Evolutionary conservation across 768 basidiomycete genomes (phyloP).

Genomic region (Pisolithus albus): DNA sequence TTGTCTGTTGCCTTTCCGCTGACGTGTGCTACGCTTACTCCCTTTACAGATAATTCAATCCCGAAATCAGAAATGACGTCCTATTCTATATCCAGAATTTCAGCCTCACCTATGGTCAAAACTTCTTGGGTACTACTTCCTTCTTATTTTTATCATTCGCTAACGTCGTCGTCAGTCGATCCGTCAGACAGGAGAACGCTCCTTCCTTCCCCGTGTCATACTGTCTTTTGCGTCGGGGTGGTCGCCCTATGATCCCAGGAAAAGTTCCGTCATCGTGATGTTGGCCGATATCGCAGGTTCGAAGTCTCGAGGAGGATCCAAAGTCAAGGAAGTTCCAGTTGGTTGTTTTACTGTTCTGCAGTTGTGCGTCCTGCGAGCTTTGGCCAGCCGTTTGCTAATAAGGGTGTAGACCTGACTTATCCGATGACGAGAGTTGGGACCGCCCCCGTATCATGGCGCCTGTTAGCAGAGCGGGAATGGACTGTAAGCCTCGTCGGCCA

Average conservation of each 20-base stretch:
- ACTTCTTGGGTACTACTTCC: constrained; percentile 34
- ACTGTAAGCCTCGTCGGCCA: constrained; percentile 34
- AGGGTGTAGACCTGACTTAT: constrained; percentile 43
- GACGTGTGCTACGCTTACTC: constrained; percentile 29
- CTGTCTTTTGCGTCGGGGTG: constrained; percentile 37
- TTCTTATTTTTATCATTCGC: constrained; percentile 2
- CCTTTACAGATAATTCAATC: constrained; percentile 31
- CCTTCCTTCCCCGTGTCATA: constrained; percentile 40
- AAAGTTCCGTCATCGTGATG: constrained; percentile 38
- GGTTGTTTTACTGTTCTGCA: constrained; percentile 47
- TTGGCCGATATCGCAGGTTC: constrained; percentile 43
- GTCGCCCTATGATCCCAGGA: constrained; percentile 22
- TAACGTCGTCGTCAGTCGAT: constrained; percentile 9
- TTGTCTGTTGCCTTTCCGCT: constrained; percentile 36
- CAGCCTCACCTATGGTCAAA: constrained; percentile 17
- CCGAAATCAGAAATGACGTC: constrained; percentile 33
- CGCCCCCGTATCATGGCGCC: constrained; percentile 39
- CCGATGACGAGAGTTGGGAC: constrained; percentile 46
- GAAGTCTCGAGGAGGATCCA: constrained; percentile 25
- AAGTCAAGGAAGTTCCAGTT: constrained; percentile 34
- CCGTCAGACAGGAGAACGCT: constrained; percentile 30
- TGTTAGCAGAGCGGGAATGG: constrained; percentile 36
- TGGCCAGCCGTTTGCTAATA: neutral
- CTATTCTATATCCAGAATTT: constrained; percentile 30
- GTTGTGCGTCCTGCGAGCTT: constrained; percentile 34